These are phyloP conservation scores for Hylodesmum podocarpum DNA, from an alignment of 306 rosid species.

Conservation along the genomic window DNA sequence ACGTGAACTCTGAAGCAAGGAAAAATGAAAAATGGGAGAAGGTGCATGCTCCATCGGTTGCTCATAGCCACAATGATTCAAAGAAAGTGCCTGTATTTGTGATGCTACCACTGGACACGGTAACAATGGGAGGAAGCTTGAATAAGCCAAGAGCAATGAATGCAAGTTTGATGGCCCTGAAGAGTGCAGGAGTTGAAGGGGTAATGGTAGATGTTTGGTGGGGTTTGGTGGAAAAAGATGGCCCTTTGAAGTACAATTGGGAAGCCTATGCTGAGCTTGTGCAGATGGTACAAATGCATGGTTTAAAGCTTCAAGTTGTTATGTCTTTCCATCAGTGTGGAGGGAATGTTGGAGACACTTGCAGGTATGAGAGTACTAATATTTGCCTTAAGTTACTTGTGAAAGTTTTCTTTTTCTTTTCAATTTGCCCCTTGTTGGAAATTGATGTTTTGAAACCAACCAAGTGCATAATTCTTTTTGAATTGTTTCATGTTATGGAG, in stretches of 20 bases:
- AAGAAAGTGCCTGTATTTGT: constrained; percentile 79
- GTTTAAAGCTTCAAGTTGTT: constrained; percentile 92
- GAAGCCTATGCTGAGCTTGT: constrained; percentile 87
- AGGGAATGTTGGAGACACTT: constrained; percentile 97
- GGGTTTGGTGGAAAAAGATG: constrained; percentile 95
- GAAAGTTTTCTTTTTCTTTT: not conserved
- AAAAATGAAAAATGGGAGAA: constrained; percentile 45
- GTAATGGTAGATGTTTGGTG: constrained; percentile 99
- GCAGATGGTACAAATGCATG: constrained; percentile 81
- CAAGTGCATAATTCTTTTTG: not conserved
- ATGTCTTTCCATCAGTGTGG: constrained; percentile 99
- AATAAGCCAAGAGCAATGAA: constrained; percentile 81
- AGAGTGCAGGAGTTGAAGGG: constrained; percentile 91
- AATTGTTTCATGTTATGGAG: not conserved
- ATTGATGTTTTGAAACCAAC: constrained; percentile 14
- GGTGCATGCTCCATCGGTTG: constrained; percentile 50
- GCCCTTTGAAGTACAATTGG: constrained; percentile 87
- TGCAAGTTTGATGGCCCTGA: constrained; percentile 89
- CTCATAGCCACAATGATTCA: constrained; percentile 17
- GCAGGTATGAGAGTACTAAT: constrained; percentile 63
- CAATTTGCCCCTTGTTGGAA: not conserved
- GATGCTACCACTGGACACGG: constrained; percentile 90
- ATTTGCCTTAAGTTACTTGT: not conserved
- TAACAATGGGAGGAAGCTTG: constrained; percentile 68
- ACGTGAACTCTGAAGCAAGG: constrained; percentile 26